These are phyloP conservation scores for Apiotrichum montevideense DNA, from an alignment of 1,284 basidiomycete species.

Conservation along the genomic window DNA sequence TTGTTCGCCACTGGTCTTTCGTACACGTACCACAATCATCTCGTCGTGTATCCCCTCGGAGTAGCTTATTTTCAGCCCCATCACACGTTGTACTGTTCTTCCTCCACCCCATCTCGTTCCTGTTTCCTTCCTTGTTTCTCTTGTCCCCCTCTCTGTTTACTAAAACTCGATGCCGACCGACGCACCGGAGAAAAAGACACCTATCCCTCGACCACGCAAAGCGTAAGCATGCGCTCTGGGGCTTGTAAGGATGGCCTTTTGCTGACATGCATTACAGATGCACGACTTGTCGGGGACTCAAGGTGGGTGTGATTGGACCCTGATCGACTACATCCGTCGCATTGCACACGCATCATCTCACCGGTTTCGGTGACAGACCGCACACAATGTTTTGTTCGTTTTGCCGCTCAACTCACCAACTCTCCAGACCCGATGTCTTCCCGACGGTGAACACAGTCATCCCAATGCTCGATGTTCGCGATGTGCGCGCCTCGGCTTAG, in stretches of 20 bases:
- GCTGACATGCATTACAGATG: background rate
- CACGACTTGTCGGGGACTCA: background rate
- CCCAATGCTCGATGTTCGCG: conserved; percentile 13
- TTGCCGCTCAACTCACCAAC: too few relatives aligned
- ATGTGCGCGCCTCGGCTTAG: conserved; percentile 12
- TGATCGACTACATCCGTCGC: background rate
- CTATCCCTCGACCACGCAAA: conserved; percentile 15
- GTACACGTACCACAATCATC: too few relatives aligned
- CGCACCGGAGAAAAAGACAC: conserved; percentile 4
- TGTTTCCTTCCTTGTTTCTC: too few relatives aligned
- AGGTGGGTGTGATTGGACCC: background rate
- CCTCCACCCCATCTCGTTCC: too few relatives aligned
- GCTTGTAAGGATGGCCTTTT: background rate
- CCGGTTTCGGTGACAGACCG: too few relatives aligned
- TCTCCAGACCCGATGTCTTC: background rate
- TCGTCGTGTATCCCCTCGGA: too few relatives aligned
- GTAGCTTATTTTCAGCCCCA: too few relatives aligned
- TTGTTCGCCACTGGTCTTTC: too few relatives aligned
- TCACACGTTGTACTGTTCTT: too few relatives aligned
- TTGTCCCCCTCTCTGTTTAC: too few relatives aligned
- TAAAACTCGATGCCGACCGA: too few relatives aligned
- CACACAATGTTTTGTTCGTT: background rate
- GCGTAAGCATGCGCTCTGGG: conserved; percentile 6
- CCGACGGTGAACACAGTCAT: conserved; percentile 10
- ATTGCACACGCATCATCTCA: too few relatives aligned